Evolutionary conservation across 2,329 filamentous ascomycete genomes (phyloP).

Genomic region (Penicillium sp.): DNA sequence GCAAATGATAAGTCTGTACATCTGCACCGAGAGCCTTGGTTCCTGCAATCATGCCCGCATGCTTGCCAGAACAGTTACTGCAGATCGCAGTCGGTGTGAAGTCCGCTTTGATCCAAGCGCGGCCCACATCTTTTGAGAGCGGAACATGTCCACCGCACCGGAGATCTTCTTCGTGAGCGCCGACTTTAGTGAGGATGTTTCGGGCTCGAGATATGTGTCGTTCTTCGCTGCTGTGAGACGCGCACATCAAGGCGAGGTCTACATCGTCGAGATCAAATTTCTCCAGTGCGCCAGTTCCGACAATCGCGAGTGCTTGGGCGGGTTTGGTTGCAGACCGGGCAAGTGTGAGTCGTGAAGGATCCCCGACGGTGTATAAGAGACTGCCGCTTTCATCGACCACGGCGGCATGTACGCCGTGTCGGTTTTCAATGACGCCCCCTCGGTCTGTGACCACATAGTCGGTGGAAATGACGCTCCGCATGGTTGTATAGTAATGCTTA

Average conservation of each 20-base stretch:
- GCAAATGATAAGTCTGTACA: slow-evolving; percentile 37
- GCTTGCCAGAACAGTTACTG: slow-evolving; percentile 53
- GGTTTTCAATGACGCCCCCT: slow-evolving; percentile 44
- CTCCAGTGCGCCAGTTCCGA: slow-evolving; percentile 44
- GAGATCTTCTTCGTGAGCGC: slow-evolving; percentile 37
- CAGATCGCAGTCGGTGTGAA: slow-evolving; percentile 40
- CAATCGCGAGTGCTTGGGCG: slow-evolving; percentile 45
- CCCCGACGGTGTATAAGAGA: slow-evolving; percentile 43
- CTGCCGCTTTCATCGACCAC: slow-evolving; percentile 40
- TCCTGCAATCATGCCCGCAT: slow-evolving; percentile 49
- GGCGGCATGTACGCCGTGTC: slow-evolving; percentile 46
- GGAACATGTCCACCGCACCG: slow-evolving; percentile 46
- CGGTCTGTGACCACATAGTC: slow-evolving; percentile 41
- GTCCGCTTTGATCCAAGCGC: slow-evolving; percentile 40
- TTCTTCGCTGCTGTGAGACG: slow-evolving; percentile 49
- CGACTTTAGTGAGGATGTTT: slow-evolving; percentile 39
- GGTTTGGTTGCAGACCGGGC: slow-evolving; percentile 50
- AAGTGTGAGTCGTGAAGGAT: slow-evolving; percentile 44
- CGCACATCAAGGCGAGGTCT: slow-evolving; percentile 50
- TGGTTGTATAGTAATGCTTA: not conserved
- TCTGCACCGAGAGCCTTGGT: slow-evolving; percentile 37
- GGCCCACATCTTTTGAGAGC: slow-evolving; percentile 37
- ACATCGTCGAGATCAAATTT: slow-evolving; percentile 38
- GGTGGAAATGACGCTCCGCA: slow-evolving; percentile 8
- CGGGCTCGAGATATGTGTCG: slow-evolving; percentile 40